Evolutionary conservation across 1,284 basidiomycete species (phyloP).

Genomic region (Cryptococcus neoformans): DNA sequence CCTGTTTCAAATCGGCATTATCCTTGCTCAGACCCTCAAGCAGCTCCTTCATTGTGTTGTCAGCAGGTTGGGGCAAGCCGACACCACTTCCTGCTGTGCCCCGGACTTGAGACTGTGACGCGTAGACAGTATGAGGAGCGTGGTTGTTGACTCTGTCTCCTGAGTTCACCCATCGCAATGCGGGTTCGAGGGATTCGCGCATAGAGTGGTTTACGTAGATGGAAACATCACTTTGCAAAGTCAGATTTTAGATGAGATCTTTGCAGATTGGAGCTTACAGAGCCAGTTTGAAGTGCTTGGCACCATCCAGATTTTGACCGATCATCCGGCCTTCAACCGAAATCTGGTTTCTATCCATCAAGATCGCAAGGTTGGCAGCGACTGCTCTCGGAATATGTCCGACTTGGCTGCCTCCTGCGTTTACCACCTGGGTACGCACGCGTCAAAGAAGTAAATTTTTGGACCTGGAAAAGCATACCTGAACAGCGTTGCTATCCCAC

Average conservation of each 20-base stretch:
- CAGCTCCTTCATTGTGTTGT: conserved; percentile 63
- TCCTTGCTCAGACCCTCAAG: conserved; percentile 68
- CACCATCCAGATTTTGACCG: conserved; percentile 48
- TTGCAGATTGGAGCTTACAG: not conserved
- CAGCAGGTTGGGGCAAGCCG: conserved; percentile 31
- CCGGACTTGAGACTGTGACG: not conserved
- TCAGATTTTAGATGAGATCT: not conserved
- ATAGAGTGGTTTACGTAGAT: conserved; percentile 63
- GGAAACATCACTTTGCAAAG: conserved; percentile 51
- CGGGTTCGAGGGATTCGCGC: conserved; percentile 61
- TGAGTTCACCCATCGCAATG: conserved; percentile 70
- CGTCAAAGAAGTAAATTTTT: not conserved
- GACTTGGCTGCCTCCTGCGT: conserved; percentile 68
- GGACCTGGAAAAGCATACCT: conserved; percentile 10
- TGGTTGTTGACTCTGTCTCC: conserved; percentile 40
- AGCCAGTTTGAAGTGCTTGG: conserved; percentile 51
- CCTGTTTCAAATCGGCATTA: conserved; percentile 59
- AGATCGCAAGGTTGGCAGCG: conserved; percentile 61
- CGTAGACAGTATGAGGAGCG: not conserved
- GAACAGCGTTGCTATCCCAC: conserved; percentile 59
- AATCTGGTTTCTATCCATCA: conserved; percentile 63
- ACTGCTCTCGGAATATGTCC: conserved; percentile 68
- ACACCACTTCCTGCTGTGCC: conserved; percentile 16
- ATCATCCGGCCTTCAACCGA: conserved; percentile 64
- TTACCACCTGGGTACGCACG: conserved; percentile 58